phyloP scores from a whole-genome alignment of 176 grass and related monocot genomes.

The Lolium rigidum region DNA sequence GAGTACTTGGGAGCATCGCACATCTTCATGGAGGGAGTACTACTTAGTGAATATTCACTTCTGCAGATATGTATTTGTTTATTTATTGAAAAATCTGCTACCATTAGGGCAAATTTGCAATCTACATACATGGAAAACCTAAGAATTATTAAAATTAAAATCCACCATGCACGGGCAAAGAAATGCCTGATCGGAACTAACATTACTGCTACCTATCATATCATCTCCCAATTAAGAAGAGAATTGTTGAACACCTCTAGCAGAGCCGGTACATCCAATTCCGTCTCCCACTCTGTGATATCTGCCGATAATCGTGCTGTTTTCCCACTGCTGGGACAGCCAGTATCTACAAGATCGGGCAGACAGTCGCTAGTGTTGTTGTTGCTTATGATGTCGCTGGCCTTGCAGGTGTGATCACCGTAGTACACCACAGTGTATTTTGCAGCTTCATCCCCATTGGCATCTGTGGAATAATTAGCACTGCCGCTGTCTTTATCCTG shows the following conservation, averaged over 20 bases:
- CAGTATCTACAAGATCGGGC: background rate
- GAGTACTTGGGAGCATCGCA: too few relatives aligned
- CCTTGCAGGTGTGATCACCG: constrained; percentile 47
- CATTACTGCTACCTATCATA: background rate
- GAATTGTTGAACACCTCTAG: constrained; percentile 24
- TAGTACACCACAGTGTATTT: constrained; percentile 47
- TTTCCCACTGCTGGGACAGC: background rate
- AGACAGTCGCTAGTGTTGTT: background rate
- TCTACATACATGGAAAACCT: background rate
- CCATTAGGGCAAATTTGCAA: background rate
- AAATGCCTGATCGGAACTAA: background rate
- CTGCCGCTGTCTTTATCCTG: background rate
- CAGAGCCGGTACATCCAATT: constrained; percentile 29
- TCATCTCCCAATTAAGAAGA: constrained; percentile 25
- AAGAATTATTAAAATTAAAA: background rate
- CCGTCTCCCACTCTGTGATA: background rate
- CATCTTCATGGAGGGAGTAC: too few relatives aligned
- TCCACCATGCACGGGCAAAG: background rate
- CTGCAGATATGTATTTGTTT: too few relatives aligned
- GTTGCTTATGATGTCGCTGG: background rate
- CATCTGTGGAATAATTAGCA: background rate
- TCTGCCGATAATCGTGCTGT: background rate
- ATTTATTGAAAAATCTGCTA: background rate
- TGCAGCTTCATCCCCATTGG: background rate
- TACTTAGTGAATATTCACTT: too few relatives aligned